These are phyloP conservation scores for Pichia sp. DNA, from an alignment of 1,139 yeast species.

Conservation along the genomic window DNA sequence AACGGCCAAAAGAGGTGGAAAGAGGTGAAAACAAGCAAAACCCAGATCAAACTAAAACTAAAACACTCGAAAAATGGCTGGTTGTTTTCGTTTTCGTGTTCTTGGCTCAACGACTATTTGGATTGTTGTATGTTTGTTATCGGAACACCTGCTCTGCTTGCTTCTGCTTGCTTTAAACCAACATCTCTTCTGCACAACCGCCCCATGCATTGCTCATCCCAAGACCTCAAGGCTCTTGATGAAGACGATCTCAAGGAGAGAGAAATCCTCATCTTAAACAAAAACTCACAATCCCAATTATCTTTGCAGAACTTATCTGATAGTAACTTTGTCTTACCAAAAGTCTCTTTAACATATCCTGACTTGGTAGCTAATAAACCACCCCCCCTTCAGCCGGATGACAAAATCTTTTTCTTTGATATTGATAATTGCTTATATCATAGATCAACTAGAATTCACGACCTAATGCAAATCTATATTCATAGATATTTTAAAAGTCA, in stretches of 20 bases:
- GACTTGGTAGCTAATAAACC: constrained; percentile 40
- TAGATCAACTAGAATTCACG: constrained; percentile 69
- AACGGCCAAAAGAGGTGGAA: too few species aligned
- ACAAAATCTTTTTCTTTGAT: constrained; percentile 72
- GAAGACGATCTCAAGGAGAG: constrained; percentile 17
- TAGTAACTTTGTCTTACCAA: constrained; percentile 21
- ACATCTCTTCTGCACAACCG: background rate
- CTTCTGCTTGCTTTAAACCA: too few species aligned
- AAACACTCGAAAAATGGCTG: background rate
- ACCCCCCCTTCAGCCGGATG: constrained; percentile 35
- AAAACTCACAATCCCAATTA: constrained; percentile 19
- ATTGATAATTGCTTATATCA: constrained; percentile 86
- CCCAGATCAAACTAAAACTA: too few species aligned
- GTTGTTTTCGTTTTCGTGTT: background rate
- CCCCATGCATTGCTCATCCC: background rate
- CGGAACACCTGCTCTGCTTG: background rate
- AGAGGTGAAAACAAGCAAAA: background rate
- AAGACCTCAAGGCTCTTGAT: background rate
- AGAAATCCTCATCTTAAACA: constrained; percentile 15
- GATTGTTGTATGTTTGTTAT: background rate
- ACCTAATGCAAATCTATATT: constrained; percentile 80
- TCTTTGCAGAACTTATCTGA: background rate
- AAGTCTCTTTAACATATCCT: constrained; percentile 35
- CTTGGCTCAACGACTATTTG: background rate
- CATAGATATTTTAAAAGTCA: constrained; percentile 70